A percentile compares a stretch with the other conserved stretches of the same genome.
phyloP scores from a whole-genome alignment of 257 asterid genomes.

The Nicotiana benthamiana region DNA sequence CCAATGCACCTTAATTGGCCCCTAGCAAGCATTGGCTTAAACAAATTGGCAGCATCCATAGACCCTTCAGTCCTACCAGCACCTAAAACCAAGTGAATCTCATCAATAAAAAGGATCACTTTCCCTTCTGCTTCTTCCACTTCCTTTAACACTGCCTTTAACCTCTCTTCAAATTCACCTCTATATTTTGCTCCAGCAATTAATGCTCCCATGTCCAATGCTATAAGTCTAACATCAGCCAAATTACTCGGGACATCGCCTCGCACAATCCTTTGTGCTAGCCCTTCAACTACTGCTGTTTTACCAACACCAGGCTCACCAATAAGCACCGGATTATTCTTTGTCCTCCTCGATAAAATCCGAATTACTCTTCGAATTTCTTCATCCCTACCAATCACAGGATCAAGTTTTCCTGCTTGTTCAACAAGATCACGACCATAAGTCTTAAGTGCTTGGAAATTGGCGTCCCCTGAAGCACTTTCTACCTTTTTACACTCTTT shows the following conservation, averaged over 20 bases:
- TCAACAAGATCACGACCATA: conserved; percentile 71
- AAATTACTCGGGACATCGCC: conserved; percentile 63
- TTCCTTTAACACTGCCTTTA: conserved; percentile 61
- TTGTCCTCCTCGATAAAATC: conserved; percentile 60
- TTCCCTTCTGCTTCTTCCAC: conserved; percentile 76
- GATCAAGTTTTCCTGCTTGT: conserved; percentile 69
- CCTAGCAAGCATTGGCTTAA: conserved; percentile 79
- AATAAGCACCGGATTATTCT: conserved; percentile 63
- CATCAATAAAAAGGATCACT: conserved; percentile 59
- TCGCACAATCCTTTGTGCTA: conserved; percentile 59
- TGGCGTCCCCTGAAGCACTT: conserved; percentile 60
- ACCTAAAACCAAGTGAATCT: conserved; percentile 56
- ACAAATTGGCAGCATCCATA: conserved; percentile 63
- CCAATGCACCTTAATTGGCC: conserved; percentile 70
- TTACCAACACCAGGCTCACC: conserved; percentile 76
- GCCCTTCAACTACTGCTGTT: conserved; percentile 67
- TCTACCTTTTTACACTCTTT: conserved; percentile 61
- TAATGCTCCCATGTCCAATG: conserved; percentile 68
- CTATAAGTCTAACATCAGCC: conserved; percentile 64
- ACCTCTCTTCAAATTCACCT: conserved; percentile 65
- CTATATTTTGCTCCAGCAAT: conserved; percentile 73
- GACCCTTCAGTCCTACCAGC: conserved; percentile 74
- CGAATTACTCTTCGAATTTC: conserved; percentile 57
- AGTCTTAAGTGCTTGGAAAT: conserved; percentile 49
- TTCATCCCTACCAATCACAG: conserved; percentile 64